A percentile compares a stretch with the other conserved stretches of the same genome.
These are phyloP conservation scores for Coemansia brasiliensis DNA, from an alignment of 192 early-diverging fungal species.

Conservation along the genomic window DNA sequence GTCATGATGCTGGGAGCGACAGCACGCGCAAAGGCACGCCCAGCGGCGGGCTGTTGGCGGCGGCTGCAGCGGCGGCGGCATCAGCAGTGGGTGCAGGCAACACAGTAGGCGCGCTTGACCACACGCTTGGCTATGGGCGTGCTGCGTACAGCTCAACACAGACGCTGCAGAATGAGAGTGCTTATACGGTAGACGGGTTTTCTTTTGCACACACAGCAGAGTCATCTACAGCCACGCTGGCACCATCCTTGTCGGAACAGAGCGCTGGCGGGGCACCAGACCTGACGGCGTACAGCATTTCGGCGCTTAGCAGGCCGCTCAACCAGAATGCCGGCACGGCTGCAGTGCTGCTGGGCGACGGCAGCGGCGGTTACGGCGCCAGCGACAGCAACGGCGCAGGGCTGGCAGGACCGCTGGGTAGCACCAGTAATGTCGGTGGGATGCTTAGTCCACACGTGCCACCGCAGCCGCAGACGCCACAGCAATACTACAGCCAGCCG, in stretches of 20 bases:
- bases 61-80: conserved; percentile 35
- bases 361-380: not conserved
- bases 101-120: not conserved
- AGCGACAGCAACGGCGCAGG: conserved; percentile 3
- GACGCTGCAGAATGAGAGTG: conserved; percentile 7
- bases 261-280: conserved; percentile 18
- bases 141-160: conserved; percentile 1
- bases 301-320: conserved; percentile 48
- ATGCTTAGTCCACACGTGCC: conserved; percentile 6
- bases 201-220: conserved; percentile 14
- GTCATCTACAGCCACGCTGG: conserved; percentile 5
- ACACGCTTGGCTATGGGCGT: conserved; percentile 1
- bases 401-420: conserved; percentile 1
- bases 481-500: conserved; percentile 20
- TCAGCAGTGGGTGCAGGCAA: conserved; percentile 14
- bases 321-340: conserved; percentile 30
- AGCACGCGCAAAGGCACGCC: conserved; percentile 9
- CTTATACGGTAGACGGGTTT: conserved; percentile 16
- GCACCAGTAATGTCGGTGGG: conserved; percentile 13
- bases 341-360: conserved; percentile 29
- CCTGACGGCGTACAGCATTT: conserved; percentile 47
- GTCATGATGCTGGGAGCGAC: not conserved
- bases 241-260: conserved; percentile 13
- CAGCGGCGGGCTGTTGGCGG: conserved; percentile 22
- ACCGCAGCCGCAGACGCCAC: conserved; percentile 15